Base-by-base conservation (phyloP, 441 rosid genomes). In the Aleurites moluccanus region DNA sequence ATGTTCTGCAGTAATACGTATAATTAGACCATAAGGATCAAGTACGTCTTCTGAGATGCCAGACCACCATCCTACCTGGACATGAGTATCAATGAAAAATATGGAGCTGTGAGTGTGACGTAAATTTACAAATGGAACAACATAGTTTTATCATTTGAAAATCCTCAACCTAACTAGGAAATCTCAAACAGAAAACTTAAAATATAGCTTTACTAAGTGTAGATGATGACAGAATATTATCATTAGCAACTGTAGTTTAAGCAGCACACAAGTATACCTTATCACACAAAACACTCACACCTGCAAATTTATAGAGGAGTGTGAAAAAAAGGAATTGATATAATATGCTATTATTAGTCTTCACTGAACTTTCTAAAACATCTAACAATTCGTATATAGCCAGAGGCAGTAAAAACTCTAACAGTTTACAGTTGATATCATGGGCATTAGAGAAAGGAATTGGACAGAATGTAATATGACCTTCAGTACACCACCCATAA, bases 21-120 rank as follows among this genome's bases (percentile, higher is more conserved):
- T 86, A 79, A 95, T 89, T 76, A 93, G 83, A 81, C 99, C 99
- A 67, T 85, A 87, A 71, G 99, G 97, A 84, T 92, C 92, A 49
- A 85, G 84, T 63, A 70, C 85, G 87, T 92, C 92, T 64, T 90
- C 87, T 1, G 99, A 91, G 69, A 88, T 82, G 40, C 99, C 99
- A 72, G 98, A 87, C 98, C 99, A 95, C 99, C 99, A 95, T 69
- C 99, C 99, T 80, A 95, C 91, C 99, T 95, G 69, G 33, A 83
- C 76, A 52, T 79, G 80, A 85, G 33, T 16, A 79, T 18, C 80
- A 80, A 20, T 49, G 13, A 18, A 68, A 66, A 72, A 70, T 47
- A 30, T 50, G 20, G 16, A 45, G 4, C 27, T 55, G 20, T 71
- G 57, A 62, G 18, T 10, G 61, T 38, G 55, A 64, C 76, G 64